Evolutionary conservation across 257 asterid genomes (phyloP).

Genomic region (Dorcoceras hygrometricum): DNA sequence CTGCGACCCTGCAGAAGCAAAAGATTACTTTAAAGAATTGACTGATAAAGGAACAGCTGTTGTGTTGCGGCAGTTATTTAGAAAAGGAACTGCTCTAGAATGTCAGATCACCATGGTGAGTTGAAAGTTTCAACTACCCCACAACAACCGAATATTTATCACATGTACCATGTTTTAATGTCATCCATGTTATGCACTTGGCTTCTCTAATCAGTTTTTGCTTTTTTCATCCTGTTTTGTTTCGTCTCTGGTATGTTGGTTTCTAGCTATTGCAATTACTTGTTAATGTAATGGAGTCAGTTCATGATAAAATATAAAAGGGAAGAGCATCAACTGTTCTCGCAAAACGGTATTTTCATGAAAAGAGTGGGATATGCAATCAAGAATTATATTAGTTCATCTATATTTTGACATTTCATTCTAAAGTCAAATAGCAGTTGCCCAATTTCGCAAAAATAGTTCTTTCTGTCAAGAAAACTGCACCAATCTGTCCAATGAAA

Average conservation of each 20-base stretch:
- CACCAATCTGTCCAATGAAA: too few species aligned
- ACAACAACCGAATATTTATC: conserved; percentile 17
- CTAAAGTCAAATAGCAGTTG: too few species aligned
- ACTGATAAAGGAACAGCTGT: conserved; percentile 35
- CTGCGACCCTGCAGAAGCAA: conserved; percentile 66
- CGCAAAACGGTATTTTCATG: too few species aligned
- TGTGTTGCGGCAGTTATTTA: conserved; percentile 44
- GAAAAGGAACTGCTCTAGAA: conserved; percentile 34
- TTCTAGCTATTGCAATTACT: too few species aligned
- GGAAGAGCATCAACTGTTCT: too few species aligned
- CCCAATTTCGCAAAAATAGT: too few species aligned
- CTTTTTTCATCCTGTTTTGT: neutral
- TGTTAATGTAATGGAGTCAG: too few species aligned
- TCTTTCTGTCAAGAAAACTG: too few species aligned
- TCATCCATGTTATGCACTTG: neutral
- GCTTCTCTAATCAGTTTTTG: neutral
- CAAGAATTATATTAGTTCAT: too few species aligned
- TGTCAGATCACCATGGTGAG: conserved; percentile 52
- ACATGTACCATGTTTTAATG: conserved; percentile 5
- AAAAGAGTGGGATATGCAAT: too few species aligned
- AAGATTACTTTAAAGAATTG: conserved; percentile 49
- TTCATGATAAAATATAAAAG: too few species aligned
- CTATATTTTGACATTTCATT: too few species aligned
- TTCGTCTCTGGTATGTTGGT: conserved; percentile 10
- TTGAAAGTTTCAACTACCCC: conserved; percentile 18